phyloP scores from a whole-genome alignment of 2,329 filamentous ascomycete genomes.

The Cadophora gregata region DNA sequence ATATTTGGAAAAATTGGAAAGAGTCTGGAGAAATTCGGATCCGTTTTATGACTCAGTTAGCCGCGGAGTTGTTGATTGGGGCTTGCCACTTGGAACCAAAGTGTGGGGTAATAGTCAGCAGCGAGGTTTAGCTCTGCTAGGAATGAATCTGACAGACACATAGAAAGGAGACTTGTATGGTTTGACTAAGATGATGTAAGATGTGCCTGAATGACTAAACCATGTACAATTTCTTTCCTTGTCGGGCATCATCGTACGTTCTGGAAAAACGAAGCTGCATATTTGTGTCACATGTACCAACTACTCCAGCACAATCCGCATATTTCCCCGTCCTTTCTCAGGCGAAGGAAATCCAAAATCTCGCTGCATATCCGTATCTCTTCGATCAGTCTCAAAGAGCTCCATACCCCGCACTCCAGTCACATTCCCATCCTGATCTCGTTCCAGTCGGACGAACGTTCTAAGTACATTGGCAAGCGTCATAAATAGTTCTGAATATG shows the following conservation, averaged over 20 bases:
- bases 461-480: conserved; percentile 21
- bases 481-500: conserved; percentile 26
- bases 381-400: conserved; percentile 29
- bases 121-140: neutral
- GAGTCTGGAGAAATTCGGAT: neutral
- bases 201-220: too few relatives aligned
- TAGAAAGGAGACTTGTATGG: too few relatives aligned
- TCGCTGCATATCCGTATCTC: conserved; percentile 27
- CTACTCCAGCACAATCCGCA: conserved; percentile 23
- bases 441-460: conserved; percentile 23
- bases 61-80: neutral
- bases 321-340: conserved; percentile 27
- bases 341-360: conserved; percentile 26
- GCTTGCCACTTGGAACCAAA: neutral
- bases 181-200: too few relatives aligned
- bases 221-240: too few relatives aligned
- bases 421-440: conserved; percentile 22
- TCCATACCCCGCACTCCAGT: conserved; percentile 19
- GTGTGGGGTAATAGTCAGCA: conserved; percentile 9
- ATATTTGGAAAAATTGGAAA: neutral
- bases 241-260: too few relatives aligned
- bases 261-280: too few relatives aligned
- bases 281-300: too few relatives aligned
- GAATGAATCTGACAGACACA: neutral
- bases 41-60: neutral